phyloP scores from a whole-genome alignment of 2,329 filamentous ascomycete genomes.

The Cladosporium sp. region DNA sequence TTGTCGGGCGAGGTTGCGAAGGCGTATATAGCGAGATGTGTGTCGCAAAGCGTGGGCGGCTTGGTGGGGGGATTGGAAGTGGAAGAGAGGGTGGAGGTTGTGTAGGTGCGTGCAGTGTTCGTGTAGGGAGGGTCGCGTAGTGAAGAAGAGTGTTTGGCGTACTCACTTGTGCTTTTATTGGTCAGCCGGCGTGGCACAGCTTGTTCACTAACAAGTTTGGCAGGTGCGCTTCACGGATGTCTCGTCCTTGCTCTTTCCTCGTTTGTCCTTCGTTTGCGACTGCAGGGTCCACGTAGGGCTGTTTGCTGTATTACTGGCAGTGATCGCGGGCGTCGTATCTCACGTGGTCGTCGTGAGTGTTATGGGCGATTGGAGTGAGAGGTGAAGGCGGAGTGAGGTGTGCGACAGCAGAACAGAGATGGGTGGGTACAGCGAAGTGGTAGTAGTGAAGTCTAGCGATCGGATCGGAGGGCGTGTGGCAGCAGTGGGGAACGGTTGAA shows the following conservation, averaged over 20 bases:
- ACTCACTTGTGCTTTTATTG: constrained; percentile 12
- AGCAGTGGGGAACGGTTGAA: constrained; percentile 1
- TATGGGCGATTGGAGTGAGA: neutral
- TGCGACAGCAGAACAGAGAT: constrained; percentile 5
- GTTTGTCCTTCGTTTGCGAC: constrained; percentile 7
- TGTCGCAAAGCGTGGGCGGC: neutral
- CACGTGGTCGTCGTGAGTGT: neutral
- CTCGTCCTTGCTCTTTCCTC: constrained; percentile 12
- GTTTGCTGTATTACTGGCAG: neutral
- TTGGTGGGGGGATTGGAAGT: neutral
- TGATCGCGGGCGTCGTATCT: neutral
- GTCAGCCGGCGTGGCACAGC: neutral
- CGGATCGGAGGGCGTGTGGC: constrained; percentile 6
- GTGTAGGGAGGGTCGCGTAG: neutral
- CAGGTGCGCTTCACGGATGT: constrained; percentile 18
- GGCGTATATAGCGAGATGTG: neutral
- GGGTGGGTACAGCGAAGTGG: constrained; percentile 2
- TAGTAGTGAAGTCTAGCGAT: constrained; percentile 13
- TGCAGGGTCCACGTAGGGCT: neutral
- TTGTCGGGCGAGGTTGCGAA: neutral
- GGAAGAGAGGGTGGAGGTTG: neutral
- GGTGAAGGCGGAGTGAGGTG: neutral
- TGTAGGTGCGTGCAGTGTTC: neutral
- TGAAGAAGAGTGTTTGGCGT: constrained; percentile 8
- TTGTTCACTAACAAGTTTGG: constrained; percentile 7